Base-by-base conservation (phyloP, 805 yeast genomes). In the Nakazawaea ambrosiae region DNA sequence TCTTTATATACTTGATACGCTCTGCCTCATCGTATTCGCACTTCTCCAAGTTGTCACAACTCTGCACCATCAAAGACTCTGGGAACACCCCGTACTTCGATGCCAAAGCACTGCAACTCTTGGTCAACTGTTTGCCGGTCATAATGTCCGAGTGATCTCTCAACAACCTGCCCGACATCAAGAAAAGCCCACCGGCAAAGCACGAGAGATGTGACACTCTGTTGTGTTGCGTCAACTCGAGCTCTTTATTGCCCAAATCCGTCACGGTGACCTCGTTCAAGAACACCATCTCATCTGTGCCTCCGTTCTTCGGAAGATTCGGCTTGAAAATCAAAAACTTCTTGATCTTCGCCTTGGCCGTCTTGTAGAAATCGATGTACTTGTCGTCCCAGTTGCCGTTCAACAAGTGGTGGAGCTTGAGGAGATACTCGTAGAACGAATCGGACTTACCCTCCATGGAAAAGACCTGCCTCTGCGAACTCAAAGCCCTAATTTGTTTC, bases 141-240 rank as follows among this genome's bases (percentile, higher is more conserved):
- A 55, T 55, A 33, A 66, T 42, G 40, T 68, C 68, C 22, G 49
- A 45, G 5, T 63, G 58, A 9, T 59, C 46, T 26, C 45, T 38
- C 15, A 73, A 59, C 2, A 71, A 39, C 32, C 56, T 64, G 5
- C 73, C 58, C 2, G 73, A 74, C 19, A 74, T 48, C 0, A 72
- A 72, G 47, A 68, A 58, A 66, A 70, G 71, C 2, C 78, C 74
- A 12, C 78, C 80, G 4, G 72, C 56, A 39, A 68, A 71, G 46
- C 82, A 76, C 5, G 70, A 51, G 33, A 71, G 54, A 43, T 71
- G 76, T 20, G 67, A 57, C 62, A 67, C 63, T 40, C 67, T 32
- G 29, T 43, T 42, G 24, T 41, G 26, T 33, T 31, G 42, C n/a
- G n/a, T 41, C 44, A 27, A 37, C 2, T 40, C 37, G 2, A 40